A percentile compares a stretch with the other conserved stretches of the same genome.
Evolutionary conservation across 2,329 filamentous ascomycete genomes (phyloP).

Genomic region (Aspergillus intermedius): DNA sequence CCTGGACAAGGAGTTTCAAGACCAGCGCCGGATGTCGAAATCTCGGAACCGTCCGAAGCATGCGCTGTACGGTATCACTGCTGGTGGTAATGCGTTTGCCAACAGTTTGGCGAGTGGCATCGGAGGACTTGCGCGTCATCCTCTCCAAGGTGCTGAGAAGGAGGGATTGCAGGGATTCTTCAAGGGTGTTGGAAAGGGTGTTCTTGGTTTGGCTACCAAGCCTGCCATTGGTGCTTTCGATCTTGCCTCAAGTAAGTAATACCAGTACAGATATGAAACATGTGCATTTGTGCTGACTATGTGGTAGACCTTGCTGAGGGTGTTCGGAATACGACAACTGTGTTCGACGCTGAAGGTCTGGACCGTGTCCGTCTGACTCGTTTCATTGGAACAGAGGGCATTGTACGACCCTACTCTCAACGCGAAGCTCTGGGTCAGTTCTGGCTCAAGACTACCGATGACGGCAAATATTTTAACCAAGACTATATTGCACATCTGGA

Average conservation of each 20-base stretch:
- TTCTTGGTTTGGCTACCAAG: conserved; percentile 92
- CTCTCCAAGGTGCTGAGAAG: conserved; percentile 89
- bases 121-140: conserved; percentile 85
- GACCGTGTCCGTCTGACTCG: conserved; percentile 90
- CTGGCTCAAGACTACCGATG: conserved; percentile 97
- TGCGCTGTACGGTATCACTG: conserved; percentile 90
- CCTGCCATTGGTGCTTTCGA: conserved; percentile 95
- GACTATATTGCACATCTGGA: conserved; percentile 95
- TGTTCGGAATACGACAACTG: conserved; percentile 96
- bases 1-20: conserved; percentile 97
- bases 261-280: background rate
- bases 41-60: conserved; percentile 94
- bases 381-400: conserved; percentile 85
- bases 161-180: conserved; percentile 92
- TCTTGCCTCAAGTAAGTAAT: conserved; percentile 68
- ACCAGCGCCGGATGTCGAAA: conserved; percentile 85
- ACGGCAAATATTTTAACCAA: conserved; percentile 96
- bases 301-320: conserved; percentile 74
- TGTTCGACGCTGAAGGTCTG: conserved; percentile 90
- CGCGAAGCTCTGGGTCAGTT: conserved; percentile 94
- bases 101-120: conserved; percentile 90
- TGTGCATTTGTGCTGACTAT: conserved; percentile 6
- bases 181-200: conserved; percentile 93
- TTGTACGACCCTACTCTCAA: conserved; percentile 89
- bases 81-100: conserved; percentile 90